Percentiles rank a stretch among this genome's conserved stretches.
Evolutionary conservation across 176 grass and related monocot genomes (phyloP).

Genomic region (Rhynchospora tenuis): DNA sequence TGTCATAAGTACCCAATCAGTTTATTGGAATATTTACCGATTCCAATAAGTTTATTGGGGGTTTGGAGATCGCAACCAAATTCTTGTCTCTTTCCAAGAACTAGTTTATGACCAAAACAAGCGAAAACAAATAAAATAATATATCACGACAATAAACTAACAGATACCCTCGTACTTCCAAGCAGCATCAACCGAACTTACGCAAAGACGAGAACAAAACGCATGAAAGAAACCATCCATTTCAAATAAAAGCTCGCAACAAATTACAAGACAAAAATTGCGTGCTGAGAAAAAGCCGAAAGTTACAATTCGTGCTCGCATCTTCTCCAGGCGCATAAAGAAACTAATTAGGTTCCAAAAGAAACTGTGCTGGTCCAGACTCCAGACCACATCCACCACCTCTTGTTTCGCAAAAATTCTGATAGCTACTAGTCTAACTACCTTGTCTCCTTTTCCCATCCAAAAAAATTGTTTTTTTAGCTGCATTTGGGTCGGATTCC

Average conservation of each 20-base stretch:
- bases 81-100: neutral
- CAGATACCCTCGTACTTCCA: constrained; percentile 2
- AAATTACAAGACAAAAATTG: constrained; percentile 5
- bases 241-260: neutral
- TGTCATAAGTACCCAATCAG: neutral
- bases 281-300: constrained; percentile 8
- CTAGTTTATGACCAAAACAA: neutral
- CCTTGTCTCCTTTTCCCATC: neutral
- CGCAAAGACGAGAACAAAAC: neutral
- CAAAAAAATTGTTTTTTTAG: constrained; percentile 12
- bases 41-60: too few species aligned
- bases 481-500: neutral
- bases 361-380: constrained; percentile 8
- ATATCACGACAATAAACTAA: neutral
- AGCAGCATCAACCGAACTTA: neutral
- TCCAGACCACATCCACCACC: constrained; percentile 5
- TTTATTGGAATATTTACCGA: neutral
- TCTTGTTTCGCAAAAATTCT: constrained; percentile 10
- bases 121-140: neutral
- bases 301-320: constrained; percentile 3
- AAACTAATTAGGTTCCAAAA: constrained; percentile 7
- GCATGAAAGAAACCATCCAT: neutral
- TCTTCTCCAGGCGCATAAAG: constrained; percentile 6
- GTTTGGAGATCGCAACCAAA: neutral
- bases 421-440: neutral